Evolutionary conservation across 371 early-diverging fungal species (phyloP), one percentile per base, ranked within the genome.

Genomic region (Batkoa obscura): DNA sequence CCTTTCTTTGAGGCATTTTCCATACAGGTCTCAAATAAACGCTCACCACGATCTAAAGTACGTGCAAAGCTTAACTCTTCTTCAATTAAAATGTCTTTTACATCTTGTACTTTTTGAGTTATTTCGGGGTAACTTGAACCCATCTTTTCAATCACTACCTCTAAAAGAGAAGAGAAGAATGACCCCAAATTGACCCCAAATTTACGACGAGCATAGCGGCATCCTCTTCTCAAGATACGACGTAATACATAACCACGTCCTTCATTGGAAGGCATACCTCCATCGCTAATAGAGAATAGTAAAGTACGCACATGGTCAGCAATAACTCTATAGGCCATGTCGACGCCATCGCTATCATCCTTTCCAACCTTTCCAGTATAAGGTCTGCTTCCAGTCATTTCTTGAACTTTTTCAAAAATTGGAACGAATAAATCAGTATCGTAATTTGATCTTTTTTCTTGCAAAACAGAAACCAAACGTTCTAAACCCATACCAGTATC

Each of bases 401-500:
- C 72, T 71, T 85, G 85, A 66, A 98, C 95, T 34, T 68, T 68
- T 10, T 53, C 72, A 68, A 99, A 96, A 43, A 97, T 65, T 13
- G 87, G 90, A 38, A 72, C 72, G 64, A 97, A 97, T 10, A 83
- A 82, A 62, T 95, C 95, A 34, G 99, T 99, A 63, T 94, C 92
- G 66, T 99, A 99, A 81, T 99, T 99, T 66, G 96, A 96, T 39
- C 73, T 71, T 71, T 92, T 93, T 71, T 92, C 76, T 71, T 98
- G 98, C 59, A 99, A 75, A 57, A 96, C 89, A 51, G 94, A 94
- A 5, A 94, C 86, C 43, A 99, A 75, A 64, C 99, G 89, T 72
- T 99, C 99, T 13, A 95, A 74, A 42, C 99, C 99, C 83, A 99
- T 88, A 43, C 99, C 99, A 36, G 99, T 99, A 76, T 99, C 99